Conservation (phyloP, 1,284 basidiomycete species). For the Trametes sp. region DNA sequence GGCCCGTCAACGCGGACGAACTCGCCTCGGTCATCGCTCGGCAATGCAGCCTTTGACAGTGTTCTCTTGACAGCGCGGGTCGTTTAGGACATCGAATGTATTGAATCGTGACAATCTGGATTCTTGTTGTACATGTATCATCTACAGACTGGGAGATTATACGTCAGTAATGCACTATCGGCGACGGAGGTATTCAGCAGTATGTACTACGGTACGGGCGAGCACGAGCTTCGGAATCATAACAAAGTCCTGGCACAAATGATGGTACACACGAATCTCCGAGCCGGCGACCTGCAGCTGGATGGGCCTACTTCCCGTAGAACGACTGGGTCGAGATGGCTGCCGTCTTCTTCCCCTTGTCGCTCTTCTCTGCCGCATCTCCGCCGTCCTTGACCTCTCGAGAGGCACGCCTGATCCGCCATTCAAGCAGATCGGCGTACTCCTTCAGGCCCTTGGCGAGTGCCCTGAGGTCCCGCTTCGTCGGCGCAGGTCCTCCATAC, state of each 20-base stretch:
- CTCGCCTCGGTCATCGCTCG: conserved; percentile 43
- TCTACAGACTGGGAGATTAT: background rate
- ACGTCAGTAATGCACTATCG: background rate
- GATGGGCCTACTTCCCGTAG: conserved; percentile 32
- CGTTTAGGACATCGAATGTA: no score
- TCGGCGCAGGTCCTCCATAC: conserved; percentile 29
- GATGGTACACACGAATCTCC: no score
- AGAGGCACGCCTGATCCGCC: conserved; percentile 42
- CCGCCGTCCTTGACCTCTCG: conserved; percentile 25
- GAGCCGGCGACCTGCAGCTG: no score
- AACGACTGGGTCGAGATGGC: conserved; percentile 34
- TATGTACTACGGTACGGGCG: background rate
- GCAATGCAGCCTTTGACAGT: conserved; percentile 23
- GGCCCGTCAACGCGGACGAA: conserved; percentile 54
- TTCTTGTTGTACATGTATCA: conserved; percentile 3
- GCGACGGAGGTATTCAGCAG: background rate
- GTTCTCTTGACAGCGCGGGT: no score
- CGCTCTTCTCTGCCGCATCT: conserved; percentile 7
- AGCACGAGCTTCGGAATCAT: background rate
- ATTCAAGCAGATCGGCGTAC: conserved; percentile 46
- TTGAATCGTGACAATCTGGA: background rate
- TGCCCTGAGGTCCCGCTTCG: conserved; percentile 35
- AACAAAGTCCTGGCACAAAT: background rate
- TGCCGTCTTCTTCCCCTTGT: conserved; percentile 32
- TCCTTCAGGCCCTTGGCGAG: conserved; percentile 42